Conservation (phyloP, 2,329 filamentous ascomycete genomes). For the Rhynchosporium graminicola region DNA sequence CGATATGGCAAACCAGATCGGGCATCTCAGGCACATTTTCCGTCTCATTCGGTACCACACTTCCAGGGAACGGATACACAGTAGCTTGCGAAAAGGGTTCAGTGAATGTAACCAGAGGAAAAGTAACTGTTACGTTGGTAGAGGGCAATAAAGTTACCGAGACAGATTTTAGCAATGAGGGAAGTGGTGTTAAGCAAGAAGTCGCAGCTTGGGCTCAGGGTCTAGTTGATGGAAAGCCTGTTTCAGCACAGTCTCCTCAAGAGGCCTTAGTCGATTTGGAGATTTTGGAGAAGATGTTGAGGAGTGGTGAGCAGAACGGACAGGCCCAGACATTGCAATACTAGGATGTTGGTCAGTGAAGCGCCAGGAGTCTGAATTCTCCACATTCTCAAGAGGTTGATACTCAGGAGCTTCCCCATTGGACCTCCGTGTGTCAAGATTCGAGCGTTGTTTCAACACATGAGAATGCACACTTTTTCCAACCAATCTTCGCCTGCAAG, state of each 20-base stretch:
- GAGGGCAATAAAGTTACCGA: slow-evolving; percentile 31
- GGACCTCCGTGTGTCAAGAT: too few relatives aligned
- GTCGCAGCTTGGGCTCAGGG: slow-evolving; percentile 38
- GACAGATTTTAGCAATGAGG: slow-evolving; percentile 38
- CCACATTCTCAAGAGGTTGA: too few relatives aligned
- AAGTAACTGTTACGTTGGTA: slow-evolving; percentile 36
- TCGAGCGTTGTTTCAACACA: too few relatives aligned
- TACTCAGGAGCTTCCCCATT: too few relatives aligned
- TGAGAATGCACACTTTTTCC: too few relatives aligned
- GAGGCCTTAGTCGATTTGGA: slow-evolving; percentile 23
- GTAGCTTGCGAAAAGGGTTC: slow-evolving; percentile 41
- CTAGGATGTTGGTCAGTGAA: neutral
- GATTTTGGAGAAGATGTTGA: slow-evolving; percentile 23
- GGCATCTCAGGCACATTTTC: slow-evolving; percentile 39
- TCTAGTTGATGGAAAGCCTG: slow-evolving; percentile 31
- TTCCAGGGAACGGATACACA: slow-evolving; percentile 37
- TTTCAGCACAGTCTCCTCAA: slow-evolving; percentile 27
- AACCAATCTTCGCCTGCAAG: too few relatives aligned
- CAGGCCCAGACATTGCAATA: slow-evolving; percentile 15
- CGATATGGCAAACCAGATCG: slow-evolving; percentile 39
- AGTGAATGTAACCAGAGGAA: slow-evolving; percentile 31
- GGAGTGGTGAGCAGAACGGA: slow-evolving; percentile 21
- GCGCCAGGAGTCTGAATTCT: too few relatives aligned
- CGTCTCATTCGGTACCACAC: slow-evolving; percentile 38
- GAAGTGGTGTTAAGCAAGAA: slow-evolving; percentile 38